Evolutionary conservation across 2,329 filamentous ascomycete genomes (phyloP), one percentile per base, ranked within the genome.

Genomic region (Coniella lustricola): DNA sequence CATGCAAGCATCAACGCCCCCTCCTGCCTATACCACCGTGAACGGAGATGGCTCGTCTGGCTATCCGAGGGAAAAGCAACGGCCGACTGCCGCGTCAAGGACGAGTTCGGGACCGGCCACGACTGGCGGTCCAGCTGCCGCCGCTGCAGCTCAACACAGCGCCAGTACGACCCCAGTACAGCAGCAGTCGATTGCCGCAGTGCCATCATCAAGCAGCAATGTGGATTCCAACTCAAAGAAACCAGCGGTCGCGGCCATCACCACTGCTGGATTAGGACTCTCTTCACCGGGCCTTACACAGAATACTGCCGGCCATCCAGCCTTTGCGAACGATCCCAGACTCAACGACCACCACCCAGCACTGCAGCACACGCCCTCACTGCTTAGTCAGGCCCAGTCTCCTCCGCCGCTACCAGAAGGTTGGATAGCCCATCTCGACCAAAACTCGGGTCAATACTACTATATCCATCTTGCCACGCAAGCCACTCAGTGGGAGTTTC

Each of bases 401-500:
- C 93, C 93, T 29, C 93, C 93, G 18, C 93, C 91, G 2, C 75
- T 98, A 14, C 93, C 93, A 5, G 93, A 98, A 69, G 93, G 93
- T 31, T 98, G 93, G 93, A 97, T 98, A 60, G 89, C 93, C 17
- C 93, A 97, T 64, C 75, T 97, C 4, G 93, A 98, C 63, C 87
- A 89, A 56, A 95, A 87, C 62, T 97, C 91, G 2, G 93, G 93
- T 1, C 91, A 97, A 62, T 98, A 97, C 67, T 98, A 98, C 66
- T 98, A 98, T 62, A 98, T 98, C 51, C 93, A 98, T 64, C 76
- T 98, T 25, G 87, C 90, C 1, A 90, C 88, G 0, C 93, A 97
- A 63, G 89, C 90, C 3, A 98, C 93, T 1, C 93, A 98, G 63
- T 98, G 93, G 93, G 93, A 98, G 61, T 97, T 97, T 57, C 93